Base-by-base conservation (phyloP, 2,329 filamentous ascomycete genomes). In the Neonectria hederae region DNA sequence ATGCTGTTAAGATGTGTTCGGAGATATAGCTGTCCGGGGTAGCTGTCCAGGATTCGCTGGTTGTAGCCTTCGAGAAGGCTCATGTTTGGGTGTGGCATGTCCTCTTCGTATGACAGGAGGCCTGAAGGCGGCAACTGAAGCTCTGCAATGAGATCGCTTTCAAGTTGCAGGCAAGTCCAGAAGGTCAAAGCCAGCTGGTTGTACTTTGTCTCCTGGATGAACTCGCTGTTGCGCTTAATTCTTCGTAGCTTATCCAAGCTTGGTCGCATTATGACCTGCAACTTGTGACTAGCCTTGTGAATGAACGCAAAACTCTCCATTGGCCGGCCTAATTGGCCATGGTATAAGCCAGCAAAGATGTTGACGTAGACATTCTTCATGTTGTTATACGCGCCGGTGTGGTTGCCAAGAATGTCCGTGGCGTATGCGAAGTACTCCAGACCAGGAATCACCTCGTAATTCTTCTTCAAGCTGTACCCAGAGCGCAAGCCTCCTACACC, bases 61-160 rank as follows among this genome's bases (percentile, higher is more conserved):
- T 82, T 74, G 60, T 87, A 82, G 8, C 78, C 76, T 38, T 82
- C 74, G 6, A 83, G 77, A 9, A 81, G 72, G 64, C 77, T 77
- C 65, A 83, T 83, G 67, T 89, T 88, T 2, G 91, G 91, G 73
- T 89, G 88, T 9, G 90, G 87, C 79, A 94, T 89, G 53, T 86
- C 83, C 21, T 87, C 83, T 74, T 89, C 88, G 68, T 86, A 89
- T 1, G 81, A 82, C n/a, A 90, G 77, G 57, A 90, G 85, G 1
- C 85, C 85, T 0, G 88, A 89, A 4, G 87, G 87, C 1, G 87
- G 86, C 3, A 88, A 80, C 17, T 83, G 86, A 63, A 98, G 84
- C 78, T 99, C 96, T 3, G 96, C 96, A 51, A 97, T 86, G 49
- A 98, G 93, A 77, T 98, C 95, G 78, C 94, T 97, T 79, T 98